Percentiles rank a stretch among this genome's conserved stretches.
Conservation (phyloP, 106 monocot species). For the Dendrobium catenatum region DNA sequence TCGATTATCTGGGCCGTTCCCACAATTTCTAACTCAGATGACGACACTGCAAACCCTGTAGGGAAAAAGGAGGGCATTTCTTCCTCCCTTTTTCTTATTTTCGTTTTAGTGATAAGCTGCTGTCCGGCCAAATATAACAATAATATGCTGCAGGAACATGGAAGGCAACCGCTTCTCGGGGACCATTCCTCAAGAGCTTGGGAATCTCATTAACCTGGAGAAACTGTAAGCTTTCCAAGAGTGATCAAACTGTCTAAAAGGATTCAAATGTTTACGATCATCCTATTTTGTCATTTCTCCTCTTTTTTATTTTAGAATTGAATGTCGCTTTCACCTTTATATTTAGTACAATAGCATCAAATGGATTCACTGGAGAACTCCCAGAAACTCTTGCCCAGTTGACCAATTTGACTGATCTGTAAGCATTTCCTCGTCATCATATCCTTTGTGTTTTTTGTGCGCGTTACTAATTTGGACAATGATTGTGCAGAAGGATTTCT, state of each 20-base stretch:
- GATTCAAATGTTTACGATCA: not conserved
- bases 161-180: slow-evolving; percentile 64
- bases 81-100: slow-evolving; percentile 5
- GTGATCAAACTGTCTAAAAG: not conserved
- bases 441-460: not conserved
- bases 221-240: slow-evolving; percentile 30
- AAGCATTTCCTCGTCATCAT: slow-evolving; percentile 13
- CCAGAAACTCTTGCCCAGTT: slow-evolving; percentile 39
- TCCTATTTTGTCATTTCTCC: not conserved
- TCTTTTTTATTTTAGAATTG: not conserved
- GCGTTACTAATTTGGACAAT: not conserved
- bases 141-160: slow-evolving; percentile 42
- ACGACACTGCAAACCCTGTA: slow-evolving; percentile 55
- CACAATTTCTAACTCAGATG: slow-evolving; percentile 46
- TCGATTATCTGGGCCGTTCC: slow-evolving; percentile 64
- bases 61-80: not conserved
- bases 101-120: not conserved
- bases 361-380: slow-evolving; percentile 50
- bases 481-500: slow-evolving; percentile 49
- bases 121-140: not conserved
- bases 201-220: slow-evolving; percentile 39
- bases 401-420: slow-evolving; percentile 71
- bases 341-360: slow-evolving; percentile 17
- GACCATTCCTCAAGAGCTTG: slow-evolving; percentile 34
- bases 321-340: not conserved